Base-by-base conservation (phyloP, 495 filamentous ascomycete species). In the Lepidopterella palustris region DNA sequence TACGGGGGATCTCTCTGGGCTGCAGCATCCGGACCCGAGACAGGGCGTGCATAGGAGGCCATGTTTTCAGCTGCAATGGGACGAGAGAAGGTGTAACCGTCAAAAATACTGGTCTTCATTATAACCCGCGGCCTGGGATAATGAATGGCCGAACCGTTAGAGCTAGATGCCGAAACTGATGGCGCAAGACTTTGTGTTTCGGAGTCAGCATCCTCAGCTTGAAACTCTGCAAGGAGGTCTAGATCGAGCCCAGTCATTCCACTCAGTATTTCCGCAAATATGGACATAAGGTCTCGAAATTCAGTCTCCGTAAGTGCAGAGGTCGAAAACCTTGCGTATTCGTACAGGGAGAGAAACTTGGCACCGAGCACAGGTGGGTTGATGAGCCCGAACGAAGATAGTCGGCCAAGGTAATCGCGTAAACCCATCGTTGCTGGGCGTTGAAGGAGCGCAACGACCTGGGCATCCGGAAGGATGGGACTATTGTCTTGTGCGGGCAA, bases 191-290 rank as follows among this genome's bases (percentile, higher is more conserved):
- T 62, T 9, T 35, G 39, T 2, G 31, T 39, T 10, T 68, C 65
- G 20, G 61, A 64, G 8, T 49, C 45, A 18, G 25, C 4, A 15
- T 27, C 25, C 6, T 45, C 40, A 4, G 55, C 29, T n/a, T 58
- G 65, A 4, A 52, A 50, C 29, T 58, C 52, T 11, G 57, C 65
- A 15, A 68, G 25, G 9, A 64, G 35, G 3, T 74, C 73, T 1
- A 78, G 70, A 39, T 83, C 76, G 20, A 91, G 71, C 0, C 81
- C 78, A 24, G 76, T 80, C 87, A 97, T 96, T 6, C 80, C 81
- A 25, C 83, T 80, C 24, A 98, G 68, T 4, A 98, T 75, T 31
- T 90, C 85, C 0, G 92, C 84, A 72, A 97, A 96, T n/a, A 88
- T 73, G 53, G 82, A 81, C 92, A 97, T 96, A 55, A 98, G 73